Evolutionary conservation across 306 rosid species (phyloP).

Genomic region (Cucurbita pepo): DNA sequence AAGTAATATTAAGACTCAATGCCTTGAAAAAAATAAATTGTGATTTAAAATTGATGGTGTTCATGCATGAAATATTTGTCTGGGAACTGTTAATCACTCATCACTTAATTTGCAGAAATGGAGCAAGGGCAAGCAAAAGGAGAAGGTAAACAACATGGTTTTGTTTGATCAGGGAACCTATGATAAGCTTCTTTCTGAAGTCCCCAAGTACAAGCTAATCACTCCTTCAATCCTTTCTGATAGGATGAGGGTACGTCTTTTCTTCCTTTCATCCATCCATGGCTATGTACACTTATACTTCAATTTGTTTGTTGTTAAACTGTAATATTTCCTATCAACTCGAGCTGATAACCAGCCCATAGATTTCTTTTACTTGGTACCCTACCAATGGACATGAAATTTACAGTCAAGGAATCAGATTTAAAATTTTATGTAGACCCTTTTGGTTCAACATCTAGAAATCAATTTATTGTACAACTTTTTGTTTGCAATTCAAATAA

Average conservation of each 20-base stretch:
- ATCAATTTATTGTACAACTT: too few species aligned
- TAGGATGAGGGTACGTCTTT: constrained; percentile 12
- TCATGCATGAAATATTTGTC: not conserved
- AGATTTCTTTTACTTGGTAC: too few species aligned
- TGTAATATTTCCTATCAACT: not conserved
- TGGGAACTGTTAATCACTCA: too few species aligned
- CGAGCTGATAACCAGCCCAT: too few species aligned
- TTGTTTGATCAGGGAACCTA: constrained; percentile 14
- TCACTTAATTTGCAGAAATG: constrained; percentile 3
- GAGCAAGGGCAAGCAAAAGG: constrained; percentile 20
- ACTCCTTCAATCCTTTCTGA: constrained; percentile 17
- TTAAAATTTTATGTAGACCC: too few species aligned
- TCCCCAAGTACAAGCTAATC: constrained; percentile 13
- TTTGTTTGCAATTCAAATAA: too few species aligned
- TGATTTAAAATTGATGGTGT: not conserved
- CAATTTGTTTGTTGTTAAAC: not conserved
- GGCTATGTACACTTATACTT: not conserved
- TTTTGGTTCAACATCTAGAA: too few species aligned
- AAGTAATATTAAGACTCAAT: not conserved
- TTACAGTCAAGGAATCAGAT: too few species aligned
- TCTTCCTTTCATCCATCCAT: not conserved
- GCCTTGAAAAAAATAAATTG: too few species aligned
- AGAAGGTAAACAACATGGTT: constrained; percentile 18
- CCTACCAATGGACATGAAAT: too few species aligned
- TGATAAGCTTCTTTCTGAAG: constrained; percentile 14